Base-by-base conservation (phyloP, 176 grass and related monocot genomes). In the Pharus latifolius region DNA sequence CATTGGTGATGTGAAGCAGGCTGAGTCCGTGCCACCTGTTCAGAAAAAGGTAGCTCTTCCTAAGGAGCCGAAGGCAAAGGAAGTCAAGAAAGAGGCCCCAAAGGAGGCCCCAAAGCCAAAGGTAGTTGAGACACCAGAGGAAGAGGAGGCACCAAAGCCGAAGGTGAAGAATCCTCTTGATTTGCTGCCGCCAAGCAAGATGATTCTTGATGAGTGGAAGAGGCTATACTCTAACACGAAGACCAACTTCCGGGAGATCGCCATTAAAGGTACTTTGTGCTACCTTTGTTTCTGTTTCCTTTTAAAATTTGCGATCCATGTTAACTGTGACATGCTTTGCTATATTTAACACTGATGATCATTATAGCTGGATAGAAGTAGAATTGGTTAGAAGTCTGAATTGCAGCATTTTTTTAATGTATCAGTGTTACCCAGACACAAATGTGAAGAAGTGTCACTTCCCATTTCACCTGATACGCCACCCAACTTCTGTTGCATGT, bases 141-240 rank as follows among this genome's bases (percentile, higher is more conserved):
- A 98, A 76, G 93, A 92, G 80, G 87, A 90, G 20, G 90, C 95
- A 64, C 95, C 95, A 11, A 99, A 99, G 52, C 95, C 90, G 0
- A 99, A 99, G 51, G 40, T 84, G 4, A 99, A 99, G 41, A 94
- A 99, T 75, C 90, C 95, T 31, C 77, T 99, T 10, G 95, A 99
- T 58, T 80, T 91, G 60, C 68, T 99, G 56, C 95, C 95, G 48
- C 90, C 95, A 3, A 98, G 95, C 67, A 90, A 79, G 62, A 98
- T 98, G 94, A 79, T 98, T 32, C 86, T 98, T 66, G 95, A 98
- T 67, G 95, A 98, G 61, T 98, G 95, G 95, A 98, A 98, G 84
- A 85, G 95, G 78, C 68, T 98, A 4, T 98, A 98, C 65, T 98
- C 95, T 12, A 98, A 98, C 76, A 98, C 95, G 17, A 98, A 98